Base-by-base conservation (phyloP, 768 basidiomycete genomes). In the Crepidotus variabilis region DNA sequence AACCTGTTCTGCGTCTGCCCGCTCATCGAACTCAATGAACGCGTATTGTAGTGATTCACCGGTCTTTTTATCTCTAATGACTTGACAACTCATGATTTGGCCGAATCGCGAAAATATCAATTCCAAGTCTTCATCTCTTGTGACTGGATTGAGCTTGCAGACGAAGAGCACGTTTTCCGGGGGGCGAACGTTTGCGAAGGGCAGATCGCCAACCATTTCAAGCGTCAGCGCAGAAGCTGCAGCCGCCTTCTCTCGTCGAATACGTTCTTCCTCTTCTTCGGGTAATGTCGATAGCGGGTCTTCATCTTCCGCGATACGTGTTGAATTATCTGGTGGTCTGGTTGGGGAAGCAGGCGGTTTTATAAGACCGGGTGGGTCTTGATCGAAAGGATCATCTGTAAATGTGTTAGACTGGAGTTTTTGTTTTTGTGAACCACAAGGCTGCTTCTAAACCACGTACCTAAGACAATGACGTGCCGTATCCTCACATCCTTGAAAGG, bases 131-230 rank as follows among this genome's bases (percentile, higher is more conserved):
- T 98, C 96, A 65, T 95, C 93, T 50, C 89, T 79, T 23, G 97
- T 98, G 18, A 97, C 95, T 20, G 92, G 84, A 66, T 99, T 99
- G 61, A 98, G 82, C 68, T 98, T 98, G 85, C 97, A 99, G 9
- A 99, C 95, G 71, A 99, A 99, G 11, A 99, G 73, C 23, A 98
- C 94, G 70, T 98, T 98, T 73, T 99, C 97, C 0, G 97, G 97
- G 0, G 97, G 97, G 46, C 94, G 85, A 46, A 99, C 94, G 65
- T 96, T 94, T 22, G 97, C 97, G 68, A 99, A 98, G 1, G 97
- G 97, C 52, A 98, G 76, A 72, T 99, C 97, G 32, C 97, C 97
- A 55, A 99, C 96, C 97, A 99, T 99, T 72, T 99, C 97, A 51
- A 99, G 83, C 3, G 97, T 98, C 36, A 99, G 76, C 0, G 97